phyloP scores from a whole-genome alignment of 768 basidiomycete species.

The Lactarius vividus region DNA sequence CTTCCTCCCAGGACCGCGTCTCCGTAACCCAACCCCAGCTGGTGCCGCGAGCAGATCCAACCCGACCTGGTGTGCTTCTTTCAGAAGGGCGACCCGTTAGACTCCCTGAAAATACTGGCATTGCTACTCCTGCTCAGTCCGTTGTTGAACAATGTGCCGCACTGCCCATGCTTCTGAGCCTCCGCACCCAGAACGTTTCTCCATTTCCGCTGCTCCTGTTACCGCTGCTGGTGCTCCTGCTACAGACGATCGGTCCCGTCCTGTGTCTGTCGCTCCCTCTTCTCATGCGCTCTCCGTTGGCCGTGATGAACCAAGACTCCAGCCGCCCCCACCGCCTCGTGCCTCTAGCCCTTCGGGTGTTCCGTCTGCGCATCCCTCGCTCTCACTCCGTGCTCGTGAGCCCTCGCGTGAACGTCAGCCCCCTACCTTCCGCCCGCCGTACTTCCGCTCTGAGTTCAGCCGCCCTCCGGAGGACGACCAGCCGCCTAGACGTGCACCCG shows the following conservation, averaged over 20 bases:
- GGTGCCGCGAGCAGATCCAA: not conserved
- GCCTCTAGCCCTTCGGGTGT: slow-evolving; percentile 4
- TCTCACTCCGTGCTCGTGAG: slow-evolving; percentile 18
- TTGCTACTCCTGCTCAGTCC: slow-evolving; percentile 16
- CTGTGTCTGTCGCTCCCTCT: slow-evolving; percentile 15
- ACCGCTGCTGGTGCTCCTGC: not conserved
- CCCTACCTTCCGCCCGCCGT: slow-evolving; percentile 22
- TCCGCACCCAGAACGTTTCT: not conserved
- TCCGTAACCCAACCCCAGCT: slow-evolving; percentile 15
- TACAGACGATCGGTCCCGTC: slow-evolving; percentile 11
- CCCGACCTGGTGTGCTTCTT: slow-evolving; percentile 20
- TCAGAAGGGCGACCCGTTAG: slow-evolving; percentile 31
- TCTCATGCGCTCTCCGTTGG: slow-evolving; percentile 11
- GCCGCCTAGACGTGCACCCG: slow-evolving; percentile 16
- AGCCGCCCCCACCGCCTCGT: slow-evolving; percentile 8
- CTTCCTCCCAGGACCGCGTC: slow-evolving; percentile 20
- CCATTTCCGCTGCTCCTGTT: slow-evolving; percentile 1
- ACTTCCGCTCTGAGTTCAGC: slow-evolving; percentile 26
- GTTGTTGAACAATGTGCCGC: slow-evolving; percentile 5
- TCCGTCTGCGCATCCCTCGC: slow-evolving; percentile 12
- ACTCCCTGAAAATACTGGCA: slow-evolving; percentile 27
- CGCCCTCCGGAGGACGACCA: slow-evolving; percentile 25
- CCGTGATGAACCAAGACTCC: slow-evolving; percentile 15
- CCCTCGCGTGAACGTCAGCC: slow-evolving; percentile 20
- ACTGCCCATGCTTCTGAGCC: slow-evolving; percentile 15